These are phyloP conservation scores for Gossypium aridum DNA, from an alignment of 441 rosid species.

Conservation along the genomic window DNA sequence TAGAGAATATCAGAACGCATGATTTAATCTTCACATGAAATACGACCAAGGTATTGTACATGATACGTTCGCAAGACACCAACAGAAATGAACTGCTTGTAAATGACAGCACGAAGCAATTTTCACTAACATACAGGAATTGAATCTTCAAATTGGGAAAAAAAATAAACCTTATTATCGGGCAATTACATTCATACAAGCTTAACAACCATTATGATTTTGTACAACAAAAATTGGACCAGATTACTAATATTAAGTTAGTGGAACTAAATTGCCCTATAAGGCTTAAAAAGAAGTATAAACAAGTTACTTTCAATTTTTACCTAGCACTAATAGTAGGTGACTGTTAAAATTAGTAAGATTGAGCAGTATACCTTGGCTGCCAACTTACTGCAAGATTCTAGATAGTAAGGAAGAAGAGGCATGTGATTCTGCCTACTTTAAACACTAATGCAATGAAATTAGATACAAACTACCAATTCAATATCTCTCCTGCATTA, in stretches of 20 bases:
- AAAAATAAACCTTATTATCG: neutral
- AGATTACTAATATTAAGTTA: neutral
- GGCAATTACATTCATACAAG: neutral
- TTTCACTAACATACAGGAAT: neutral
- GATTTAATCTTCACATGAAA: conserved; percentile 8
- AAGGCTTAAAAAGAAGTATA: neutral
- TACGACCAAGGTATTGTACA: neutral
- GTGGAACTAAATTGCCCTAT: neutral
- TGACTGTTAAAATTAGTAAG: neutral
- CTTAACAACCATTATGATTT: neutral
- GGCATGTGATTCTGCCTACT: neutral
- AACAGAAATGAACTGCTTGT: neutral
- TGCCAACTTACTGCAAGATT: neutral
- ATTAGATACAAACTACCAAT: neutral
- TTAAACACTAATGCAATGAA: neutral
- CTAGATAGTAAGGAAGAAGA: neutral
- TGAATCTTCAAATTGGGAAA: neutral
- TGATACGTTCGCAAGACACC: neutral
- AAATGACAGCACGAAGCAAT: neutral
- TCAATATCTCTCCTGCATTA: neutral
- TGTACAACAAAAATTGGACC: neutral
- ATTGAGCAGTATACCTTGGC: neutral
- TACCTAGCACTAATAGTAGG: neutral
- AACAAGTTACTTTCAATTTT: neutral
- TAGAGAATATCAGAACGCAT: neutral